Base-by-base conservation (phyloP, 805 yeast genomes). In the Soucietia sequanensis region DNA sequence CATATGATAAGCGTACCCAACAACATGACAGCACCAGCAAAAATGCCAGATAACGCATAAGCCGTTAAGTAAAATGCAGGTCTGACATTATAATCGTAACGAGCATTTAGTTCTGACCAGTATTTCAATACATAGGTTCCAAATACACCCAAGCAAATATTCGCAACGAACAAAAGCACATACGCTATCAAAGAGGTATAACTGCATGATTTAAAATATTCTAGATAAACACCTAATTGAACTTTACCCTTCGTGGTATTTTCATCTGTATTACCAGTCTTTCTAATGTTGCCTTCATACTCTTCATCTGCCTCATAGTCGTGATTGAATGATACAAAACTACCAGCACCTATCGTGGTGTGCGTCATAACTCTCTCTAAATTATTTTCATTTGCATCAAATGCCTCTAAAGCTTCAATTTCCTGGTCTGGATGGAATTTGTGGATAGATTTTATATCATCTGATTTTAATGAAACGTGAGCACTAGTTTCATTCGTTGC, bases 31-130 rank as follows among this genome's bases (percentile, higher is more conserved):
- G 56, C 32, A 9, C 61, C 58, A 7, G 58, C 55, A 7, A 48
- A 35, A 23, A 62, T 34, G n/a, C 68, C 68, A 15, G 58, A 38
- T 12, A 35, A 38, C 3, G 56, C 48, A 34, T 62, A 65, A 5
- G 52, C 11, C 2, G 50, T 33, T 33, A 65, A 50, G 44, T 42
- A 63, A 34, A 44, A 46, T 1, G 39, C 37, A 3, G 63, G 52
- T 10, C 44, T 24, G 13, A 54, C 54, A 33, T 59, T 63, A 32
- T 43, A 31, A 5, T 60, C 60, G 9, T 36, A 41, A 16, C 36
- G 38, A 14, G 48, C 39, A 33, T 62, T 63, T 21, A 41, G 36
- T 35, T 64, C 67, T 2, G 70, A 62, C 70, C 70, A 65, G 27
- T 46, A 41, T 39, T 60, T 61, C 42, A 64, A 49, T 8, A 60